Conservation (phyloP, 78 protist genomes). For the Monocercomonoides exilis region DNA sequence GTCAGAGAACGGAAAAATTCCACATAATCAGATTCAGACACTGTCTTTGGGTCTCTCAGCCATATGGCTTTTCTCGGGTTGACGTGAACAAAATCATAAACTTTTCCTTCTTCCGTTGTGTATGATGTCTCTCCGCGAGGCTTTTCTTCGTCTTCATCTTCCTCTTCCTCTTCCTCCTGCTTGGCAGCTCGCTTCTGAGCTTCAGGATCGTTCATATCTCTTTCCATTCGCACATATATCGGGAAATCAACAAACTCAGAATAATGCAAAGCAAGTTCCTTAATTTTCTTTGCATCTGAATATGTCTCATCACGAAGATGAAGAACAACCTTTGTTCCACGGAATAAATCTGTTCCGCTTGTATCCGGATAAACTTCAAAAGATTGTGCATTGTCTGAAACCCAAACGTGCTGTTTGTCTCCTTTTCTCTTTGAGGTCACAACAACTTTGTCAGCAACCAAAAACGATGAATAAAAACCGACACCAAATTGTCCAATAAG, state of each 20-base stretch:
- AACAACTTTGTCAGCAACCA: slow-evolving; percentile 89
- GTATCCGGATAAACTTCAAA: slow-evolving; percentile 57
- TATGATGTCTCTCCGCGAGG: too few species aligned
- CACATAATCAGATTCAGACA: not conserved
- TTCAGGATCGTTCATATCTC: slow-evolving; percentile 6
- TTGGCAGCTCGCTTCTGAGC: not conserved
- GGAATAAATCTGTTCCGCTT: slow-evolving; percentile 70
- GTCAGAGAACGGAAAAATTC: not conserved
- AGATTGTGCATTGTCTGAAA: slow-evolving; percentile 59
- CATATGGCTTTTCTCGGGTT: not conserved
- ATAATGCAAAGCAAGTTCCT: not conserved
- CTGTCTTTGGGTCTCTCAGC: slow-evolving; percentile 16
- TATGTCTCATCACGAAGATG: slow-evolving; percentile 3
- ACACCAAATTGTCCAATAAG: slow-evolving; percentile 99
- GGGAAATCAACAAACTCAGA: not conserved
- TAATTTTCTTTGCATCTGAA: not conserved
- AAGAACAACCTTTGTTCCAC: slow-evolving; percentile 40
- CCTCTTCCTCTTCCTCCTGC: not conserved
- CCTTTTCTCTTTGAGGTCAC: slow-evolving; percentile 86
- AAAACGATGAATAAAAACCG: slow-evolving; percentile 96
- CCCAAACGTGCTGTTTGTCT: slow-evolving; percentile 86
- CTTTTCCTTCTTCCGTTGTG: too few species aligned
- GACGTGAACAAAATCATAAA: not conserved
- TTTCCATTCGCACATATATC: not conserved
- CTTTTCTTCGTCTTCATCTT: not conserved